Base-by-base conservation (phyloP, 306 rosid species). In the Quercus robur region DNA sequence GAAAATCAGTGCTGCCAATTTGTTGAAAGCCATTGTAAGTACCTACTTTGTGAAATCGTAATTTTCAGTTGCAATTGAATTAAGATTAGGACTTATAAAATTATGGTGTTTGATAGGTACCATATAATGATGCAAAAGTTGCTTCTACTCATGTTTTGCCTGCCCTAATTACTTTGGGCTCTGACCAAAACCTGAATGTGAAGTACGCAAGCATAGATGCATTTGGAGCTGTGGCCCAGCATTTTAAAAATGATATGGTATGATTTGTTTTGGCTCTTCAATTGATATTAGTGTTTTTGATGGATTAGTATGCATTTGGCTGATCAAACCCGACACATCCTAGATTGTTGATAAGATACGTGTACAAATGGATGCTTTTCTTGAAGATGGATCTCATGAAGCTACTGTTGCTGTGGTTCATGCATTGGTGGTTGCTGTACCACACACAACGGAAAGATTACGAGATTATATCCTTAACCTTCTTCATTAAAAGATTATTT, bases 341-440 rank as follows among this genome's bases (percentile, higher is more conserved):
- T 81, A 93, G 99, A 93, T 95, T 89, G 97, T 95, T 74, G 99
- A 95, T 79, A 95, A 95, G 90, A 91, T 95, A 87, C 93, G 96
- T 54, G 93, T 95, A 82, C 98, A 95, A 88, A 90, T 95, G 98
- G 99, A 95, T 88, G 99, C 99, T 76, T 95, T 95, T 81, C 97
- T 95, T 77, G 99, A 95, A 78, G 98, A 95, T 87, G 98, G 99
- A 75, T 93, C 98, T 66, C 99, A 93, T 78, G 99, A 93, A 91
- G 98, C 97, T 74, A 83, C 97, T 31, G 68, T 93, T 80, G 97
- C 97, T 77, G 99, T 93, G 70, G 87, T 96, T 80, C 98, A 92
- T 78, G 97, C 99, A 5, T 81, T 96, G 85, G 92, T 91, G 84
- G 87, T 96, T 81, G 94, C 99, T 51, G 97, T 93, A 52, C 99